A percentile compares a stretch with the other conserved stretches of the same genome.
These are phyloP conservation scores for Cladorrhinum samala DNA, from an alignment of 495 filamentous ascomycete species.

Conservation along the genomic window DNA sequence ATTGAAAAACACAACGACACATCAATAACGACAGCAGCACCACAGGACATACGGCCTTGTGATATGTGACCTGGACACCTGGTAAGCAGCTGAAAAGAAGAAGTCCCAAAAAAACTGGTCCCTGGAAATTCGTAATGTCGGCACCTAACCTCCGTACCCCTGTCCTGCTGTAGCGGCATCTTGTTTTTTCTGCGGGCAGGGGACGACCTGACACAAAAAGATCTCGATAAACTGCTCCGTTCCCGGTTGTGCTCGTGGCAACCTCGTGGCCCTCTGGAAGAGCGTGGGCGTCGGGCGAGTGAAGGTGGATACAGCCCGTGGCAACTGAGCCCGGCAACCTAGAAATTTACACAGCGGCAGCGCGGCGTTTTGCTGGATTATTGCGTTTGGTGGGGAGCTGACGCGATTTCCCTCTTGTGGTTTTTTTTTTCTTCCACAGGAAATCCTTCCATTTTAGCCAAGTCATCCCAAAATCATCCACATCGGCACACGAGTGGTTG, in stretches of 20 bases:
- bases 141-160: neutral
- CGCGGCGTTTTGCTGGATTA: neutral
- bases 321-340: conserved; percentile 1
- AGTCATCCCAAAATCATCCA: too few species aligned
- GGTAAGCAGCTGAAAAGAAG: too few species aligned
- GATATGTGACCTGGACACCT: too few species aligned
- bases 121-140: neutral
- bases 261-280: neutral
- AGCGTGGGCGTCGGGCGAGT: neutral
- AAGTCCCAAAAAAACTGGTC: neutral
- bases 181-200: neutral
- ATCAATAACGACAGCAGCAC: too few species aligned
- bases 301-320: neutral
- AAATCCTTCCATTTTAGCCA: neutral
- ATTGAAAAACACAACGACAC: neutral
- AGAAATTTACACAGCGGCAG: neutral
- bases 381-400: neutral
- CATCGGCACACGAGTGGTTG: too few species aligned
- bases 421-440: neutral
- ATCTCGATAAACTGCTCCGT: neutral
- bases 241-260: neutral
- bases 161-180: neutral
- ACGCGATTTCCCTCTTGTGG: neutral
- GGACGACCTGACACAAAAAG: neutral
- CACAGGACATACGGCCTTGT: too few species aligned